Conservation (phyloP, 2,329 filamentous ascomycete genomes). For the Fusarium graminum region DNA sequence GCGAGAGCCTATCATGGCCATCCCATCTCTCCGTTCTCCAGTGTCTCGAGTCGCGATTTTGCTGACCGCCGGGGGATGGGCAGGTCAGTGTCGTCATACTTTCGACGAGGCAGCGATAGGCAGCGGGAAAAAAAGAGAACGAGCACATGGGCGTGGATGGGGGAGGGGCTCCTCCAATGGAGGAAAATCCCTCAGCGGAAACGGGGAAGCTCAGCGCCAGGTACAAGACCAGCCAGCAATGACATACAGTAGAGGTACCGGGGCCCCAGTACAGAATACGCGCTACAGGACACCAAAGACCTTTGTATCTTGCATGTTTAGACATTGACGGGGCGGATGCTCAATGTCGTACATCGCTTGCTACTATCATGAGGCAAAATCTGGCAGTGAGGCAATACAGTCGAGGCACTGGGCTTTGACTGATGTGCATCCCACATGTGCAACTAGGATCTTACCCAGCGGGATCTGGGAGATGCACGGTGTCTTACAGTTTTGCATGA, state of each 20-base stretch:
- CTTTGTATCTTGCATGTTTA: slow-evolving; percentile 33
- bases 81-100: slow-evolving; percentile 48
- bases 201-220: slow-evolving; percentile 37
- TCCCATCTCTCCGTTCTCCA: slow-evolving; percentile 31
- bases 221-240: slow-evolving; percentile 42
- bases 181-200: slow-evolving; percentile 50
- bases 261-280: slow-evolving; percentile 32
- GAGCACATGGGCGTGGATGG: slow-evolving; percentile 40
- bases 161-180: slow-evolving; percentile 31
- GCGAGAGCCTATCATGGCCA: slow-evolving; percentile 27
- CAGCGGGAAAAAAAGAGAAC: slow-evolving; percentile 27
- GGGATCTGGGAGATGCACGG: slow-evolving; percentile 46
- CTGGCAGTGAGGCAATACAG: slow-evolving; percentile 31
- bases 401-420: slow-evolving; percentile 30
- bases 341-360: slow-evolving; percentile 27
- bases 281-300: slow-evolving; percentile 32
- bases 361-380: slow-evolving; percentile 39
- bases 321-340: slow-evolving; percentile 5
- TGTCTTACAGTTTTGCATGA: slow-evolving; percentile 16
- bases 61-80: slow-evolving; percentile 48
- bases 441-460: slow-evolving; percentile 28
- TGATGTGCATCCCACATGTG: slow-evolving; percentile 33
- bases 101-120: slow-evolving; percentile 38
- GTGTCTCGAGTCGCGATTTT: slow-evolving; percentile 46
- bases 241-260: slow-evolving; percentile 48